Conservation (phyloP, 2,329 filamentous ascomycete species). For the Colletotrichum noveboracense region DNA sequence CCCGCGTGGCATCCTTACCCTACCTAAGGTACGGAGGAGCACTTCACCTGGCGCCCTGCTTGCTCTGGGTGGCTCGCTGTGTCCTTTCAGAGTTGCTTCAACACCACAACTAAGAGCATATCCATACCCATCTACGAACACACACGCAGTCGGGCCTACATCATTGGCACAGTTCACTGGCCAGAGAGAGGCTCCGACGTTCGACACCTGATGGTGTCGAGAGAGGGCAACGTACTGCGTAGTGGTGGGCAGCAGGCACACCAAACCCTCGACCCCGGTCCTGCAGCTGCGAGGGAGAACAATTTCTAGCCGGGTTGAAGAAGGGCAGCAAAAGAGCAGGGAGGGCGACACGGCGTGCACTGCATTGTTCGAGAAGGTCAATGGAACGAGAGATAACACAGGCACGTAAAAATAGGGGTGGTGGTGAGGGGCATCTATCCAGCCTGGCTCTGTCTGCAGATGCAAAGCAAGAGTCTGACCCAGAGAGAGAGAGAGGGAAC, state of each 20-base stretch:
- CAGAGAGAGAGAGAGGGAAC: not conserved
- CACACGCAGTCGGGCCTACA: not conserved
- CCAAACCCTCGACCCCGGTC: not conserved
- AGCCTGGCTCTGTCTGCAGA: not conserved
- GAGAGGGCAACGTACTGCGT: not conserved
- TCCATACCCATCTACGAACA: not conserved
- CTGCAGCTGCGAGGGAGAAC: not conserved
- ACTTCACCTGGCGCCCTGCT: not conserved
- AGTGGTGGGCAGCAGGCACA: not conserved
- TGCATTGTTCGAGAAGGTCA: conserved; percentile 19
- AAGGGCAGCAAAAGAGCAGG: not conserved
- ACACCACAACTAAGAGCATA: not conserved
- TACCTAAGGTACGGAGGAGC: no score
- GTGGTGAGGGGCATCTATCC: not conserved
- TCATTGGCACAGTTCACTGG: not conserved
- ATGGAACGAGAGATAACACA: conserved; percentile 2
- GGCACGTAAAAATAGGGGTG: not conserved
- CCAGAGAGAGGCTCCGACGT: not conserved
- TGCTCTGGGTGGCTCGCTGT: not conserved
- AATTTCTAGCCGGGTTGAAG: not conserved
- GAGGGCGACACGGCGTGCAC: not conserved
- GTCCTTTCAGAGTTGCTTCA: not conserved
- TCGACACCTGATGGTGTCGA: not conserved
- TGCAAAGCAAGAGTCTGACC: not conserved
- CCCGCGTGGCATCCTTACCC: not conserved